Evolutionary conservation across 192 early-diverging fungal genomes (phyloP), one percentile per base, ranked within the genome.

Genomic region (Entomortierella lignicola): DNA sequence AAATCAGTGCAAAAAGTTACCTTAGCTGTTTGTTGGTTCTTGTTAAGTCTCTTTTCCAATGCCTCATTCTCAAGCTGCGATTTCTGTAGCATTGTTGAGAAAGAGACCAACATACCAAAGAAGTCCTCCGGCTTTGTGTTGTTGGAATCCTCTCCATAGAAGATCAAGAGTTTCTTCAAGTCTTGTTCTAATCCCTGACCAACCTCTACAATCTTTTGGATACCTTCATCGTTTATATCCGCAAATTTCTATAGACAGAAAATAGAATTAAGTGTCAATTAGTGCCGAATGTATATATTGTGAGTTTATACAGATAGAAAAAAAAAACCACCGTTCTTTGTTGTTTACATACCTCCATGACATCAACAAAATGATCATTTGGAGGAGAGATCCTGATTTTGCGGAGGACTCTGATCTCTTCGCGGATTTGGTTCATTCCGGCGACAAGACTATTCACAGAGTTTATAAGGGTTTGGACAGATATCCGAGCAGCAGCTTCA

Each of bases 71-170:
- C 82, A 29, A 68, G 23, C 37, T 68, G 69, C 0, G 77, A 69
- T 60, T 77, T 84, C 60, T 69, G 74, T 51, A 89, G 85, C 31
- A 82, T 69, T 25, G 72, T 69, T 12, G 83, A 71, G 53, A 89
- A 89, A 0, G 83, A 80, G 8, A 82, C 66, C 13, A 89, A 72
- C 53, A 85, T 83, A 1, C 81, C 82, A 62, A 87, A 89, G 60
- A 89, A 89, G 44, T 87, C 88, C 71, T 89, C 88, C 8, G 85
- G 79, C 53, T 87, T 87, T 13, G 69, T 84, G 12, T 53, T 52
- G 21, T 50, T 50, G 13, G 88, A 81, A 64, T 89, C 86, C 57
- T 89, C 88, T 8, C 88, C 86, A 55, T 85, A 89, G 51, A 84
- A 89, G 25, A 80, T 52, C 29, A 87, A 69, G 13, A 89, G 53